Evolutionary conservation across 805 yeast genomes (phyloP), one percentile per base, ranked within the genome.

Genomic region (Candida manassasensis): DNA sequence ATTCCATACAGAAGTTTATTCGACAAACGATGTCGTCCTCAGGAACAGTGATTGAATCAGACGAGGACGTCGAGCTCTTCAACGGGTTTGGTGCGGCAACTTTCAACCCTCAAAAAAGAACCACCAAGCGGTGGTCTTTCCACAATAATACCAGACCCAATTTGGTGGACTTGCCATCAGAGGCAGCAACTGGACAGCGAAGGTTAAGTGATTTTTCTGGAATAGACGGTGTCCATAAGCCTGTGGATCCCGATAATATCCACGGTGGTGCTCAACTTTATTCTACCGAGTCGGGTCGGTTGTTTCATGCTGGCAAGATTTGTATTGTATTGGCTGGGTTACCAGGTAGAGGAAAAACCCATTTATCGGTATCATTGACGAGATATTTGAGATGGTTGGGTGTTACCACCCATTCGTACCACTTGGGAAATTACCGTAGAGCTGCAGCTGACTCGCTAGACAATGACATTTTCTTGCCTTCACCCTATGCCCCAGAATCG

Each of bases 271-370:
- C 95, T 0, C 98, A 90, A 60, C 66, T 89, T 29, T 90, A 90
- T 57, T 81, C 94, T 9, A 90, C 97, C 0, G 96, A 87, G 39
- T 78, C 89, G 0, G 98, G 98, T 0, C 75, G 87, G 44, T 69
- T 93, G 49, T 93, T 86, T 63, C 97, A 93, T 52, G 97, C 98
- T 4, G 98, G 98, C 3, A 84, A 86, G 49, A 79, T 93, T 29
- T 78, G 95, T 48, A 82, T 93, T 35, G 86, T 84, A 3, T 71
- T 93, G 46, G 90, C 85, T 4, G 98, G 98, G 0, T 69, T 89
- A 40, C 97, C 98, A 2, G 97, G 96, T 1, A 73, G 97, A 32
- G 97, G 97, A 2, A 93, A 93, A 56, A 93, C 98, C 1, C 87
- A 88, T 55, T 69, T 90, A 34, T 83, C 96, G 4, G 97, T 90